phyloP scores from a whole-genome alignment of 2,329 filamentous ascomycete genomes.

The Nannizziopsis arthrosporioides region DNA sequence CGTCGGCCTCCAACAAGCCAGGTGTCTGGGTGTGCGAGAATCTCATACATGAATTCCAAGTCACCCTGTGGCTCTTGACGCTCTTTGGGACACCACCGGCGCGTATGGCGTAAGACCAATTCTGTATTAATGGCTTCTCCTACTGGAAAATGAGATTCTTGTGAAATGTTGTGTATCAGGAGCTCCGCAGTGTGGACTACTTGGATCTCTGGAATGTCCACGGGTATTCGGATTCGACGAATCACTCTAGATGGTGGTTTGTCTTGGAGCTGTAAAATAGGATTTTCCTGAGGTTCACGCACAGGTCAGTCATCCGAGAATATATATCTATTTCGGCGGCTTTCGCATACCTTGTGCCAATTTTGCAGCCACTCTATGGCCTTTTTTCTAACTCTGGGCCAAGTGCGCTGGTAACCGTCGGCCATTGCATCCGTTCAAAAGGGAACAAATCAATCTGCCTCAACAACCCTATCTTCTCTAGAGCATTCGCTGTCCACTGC shows the following conservation, averaged over 20 bases:
- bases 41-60: slow-evolving; percentile 74
- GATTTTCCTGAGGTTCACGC: slow-evolving; percentile 22
- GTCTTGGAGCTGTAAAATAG: slow-evolving; percentile 23
- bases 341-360: slow-evolving; percentile 45
- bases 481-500: slow-evolving; percentile 37
- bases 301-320: neutral
- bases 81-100: slow-evolving; percentile 38
- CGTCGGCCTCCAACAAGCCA: slow-evolving; percentile 80
- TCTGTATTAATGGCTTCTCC: slow-evolving; percentile 39
- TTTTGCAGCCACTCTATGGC: slow-evolving; percentile 25
- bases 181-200: slow-evolving; percentile 62
- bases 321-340: neutral
- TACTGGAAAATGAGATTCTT: slow-evolving; percentile 24
- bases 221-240: slow-evolving; percentile 68
- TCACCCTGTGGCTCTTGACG: slow-evolving; percentile 29
- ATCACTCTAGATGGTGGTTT: slow-evolving; percentile 29
- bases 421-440: slow-evolving; percentile 45
- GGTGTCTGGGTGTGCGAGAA: slow-evolving; percentile 58
- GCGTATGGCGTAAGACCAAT: slow-evolving; percentile 43
- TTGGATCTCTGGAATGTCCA: slow-evolving; percentile 73
- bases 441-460: slow-evolving; percentile 41
- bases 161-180: slow-evolving; percentile 23
- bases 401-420: slow-evolving; percentile 41
- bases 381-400: slow-evolving; percentile 34
- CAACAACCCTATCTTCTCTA: slow-evolving; percentile 45